Base-by-base conservation (phyloP, 1,284 basidiomycete genomes). In the Xanthoconium separans region DNA sequence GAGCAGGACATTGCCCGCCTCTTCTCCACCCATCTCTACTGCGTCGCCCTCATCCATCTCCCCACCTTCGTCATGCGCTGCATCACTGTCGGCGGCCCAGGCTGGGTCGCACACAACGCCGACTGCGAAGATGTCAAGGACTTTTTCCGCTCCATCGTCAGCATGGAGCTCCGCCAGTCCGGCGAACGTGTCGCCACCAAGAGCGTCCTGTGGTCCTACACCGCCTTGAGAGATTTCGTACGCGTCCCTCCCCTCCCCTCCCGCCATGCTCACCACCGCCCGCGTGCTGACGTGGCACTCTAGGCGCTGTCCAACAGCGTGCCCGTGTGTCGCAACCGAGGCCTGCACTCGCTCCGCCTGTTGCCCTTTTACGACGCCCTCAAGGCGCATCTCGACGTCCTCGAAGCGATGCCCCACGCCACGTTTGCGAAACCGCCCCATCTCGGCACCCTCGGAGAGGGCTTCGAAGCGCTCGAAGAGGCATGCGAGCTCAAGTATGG, bases 161-260 rank as follows among this genome's bases (percentile, higher is more conserved):
- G 78, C 53, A 87, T 88, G 85, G 86, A 88, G 64, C 76, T 88
- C 68, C 76, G 85, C 24, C 82, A 88, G 65, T 84, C 84, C 0
- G 85, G 85, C 13, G 85, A 88, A 58, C 77, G 85, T 27, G 84
- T 87, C 20, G 86, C 86, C 15, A 87, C 86, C 11, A 88, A 87
- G 75, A 86, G 84, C 61, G 82, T 87, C 11, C 70, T 88, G 50
- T 88, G 85, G 85, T 85, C 83, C 2, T 88, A 88, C 69, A 88
- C 85, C 2, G 85, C 84, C 33, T 71, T 88, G 24, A 71, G 86
- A 53, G 82, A 88, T 70, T 88, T 88, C 63, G 85, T 87, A 70
- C 64, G 63, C 57, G 31, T 52, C 15, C 18, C 37, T 3, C 39
- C 6, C 20, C 20, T 13, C 8, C 6, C 2, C 1, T 9, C 36